Evolutionary conservation across 305 asterid species (phyloP).

Genomic region (Petunia hybrid): DNA sequence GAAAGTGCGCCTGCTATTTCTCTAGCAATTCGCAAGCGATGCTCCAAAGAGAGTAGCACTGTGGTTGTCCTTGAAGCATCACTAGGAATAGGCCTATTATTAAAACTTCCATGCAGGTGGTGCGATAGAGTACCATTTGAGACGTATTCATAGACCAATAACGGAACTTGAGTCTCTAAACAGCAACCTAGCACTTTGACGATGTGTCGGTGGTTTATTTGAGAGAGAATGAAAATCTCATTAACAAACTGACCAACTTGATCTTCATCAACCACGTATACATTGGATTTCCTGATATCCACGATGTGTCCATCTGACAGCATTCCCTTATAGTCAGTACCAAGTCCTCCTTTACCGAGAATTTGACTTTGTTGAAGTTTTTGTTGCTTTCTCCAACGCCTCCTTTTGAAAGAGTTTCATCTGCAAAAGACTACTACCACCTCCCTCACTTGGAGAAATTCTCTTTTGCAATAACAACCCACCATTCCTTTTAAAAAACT

Average conservation of each 20-base stretch:
- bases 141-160: too few relatives aligned
- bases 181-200: too few relatives aligned
- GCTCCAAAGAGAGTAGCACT: conserved; percentile 37
- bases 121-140: conserved; percentile 41
- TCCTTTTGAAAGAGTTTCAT: conserved; percentile 37
- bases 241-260: conserved; percentile 6
- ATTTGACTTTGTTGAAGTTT: conserved; percentile 41
- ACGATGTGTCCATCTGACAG: conserved; percentile 47
- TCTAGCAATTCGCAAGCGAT: conserved; percentile 43
- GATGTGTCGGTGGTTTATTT: too few relatives aligned
- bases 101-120: conserved; percentile 34
- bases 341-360: conserved; percentile 33
- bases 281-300: conserved; percentile 44
- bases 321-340: conserved; percentile 40
- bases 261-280: background rate
- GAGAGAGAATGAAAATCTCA: background rate
- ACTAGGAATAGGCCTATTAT: background rate
- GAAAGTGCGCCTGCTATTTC: conserved; percentile 46
- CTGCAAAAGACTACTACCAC: background rate
- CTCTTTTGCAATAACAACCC: conserved; percentile 44
- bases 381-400: conserved; percentile 50
- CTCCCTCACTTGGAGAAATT: conserved; percentile 27
- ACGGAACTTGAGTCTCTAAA: too few relatives aligned
- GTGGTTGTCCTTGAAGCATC: background rate
- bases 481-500: conserved; percentile 39